Percentiles rank a stretch among this genome's conserved stretches.
These are phyloP conservation scores for Neophaeococcomyces aloes DNA, from an alignment of 2,329 filamentous ascomycete genomes.

Conservation along the genomic window DNA sequence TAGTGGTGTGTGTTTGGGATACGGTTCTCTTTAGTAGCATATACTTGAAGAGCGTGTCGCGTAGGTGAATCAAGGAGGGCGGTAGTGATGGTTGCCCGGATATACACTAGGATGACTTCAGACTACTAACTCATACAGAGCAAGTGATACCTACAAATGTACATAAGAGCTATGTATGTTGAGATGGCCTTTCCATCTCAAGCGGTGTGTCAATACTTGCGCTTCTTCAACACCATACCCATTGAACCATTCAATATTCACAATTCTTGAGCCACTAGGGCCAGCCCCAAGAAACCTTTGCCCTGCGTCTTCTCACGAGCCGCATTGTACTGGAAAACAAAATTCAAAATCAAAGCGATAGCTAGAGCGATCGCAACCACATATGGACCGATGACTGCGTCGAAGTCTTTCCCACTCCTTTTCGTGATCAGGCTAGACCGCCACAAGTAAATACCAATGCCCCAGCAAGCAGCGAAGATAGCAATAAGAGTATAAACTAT, in stretches of 20 bases:
- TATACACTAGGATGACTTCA: too few relatives aligned
- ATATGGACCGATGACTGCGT: slow-evolving; percentile 75
- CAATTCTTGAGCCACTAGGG: slow-evolving; percentile 4
- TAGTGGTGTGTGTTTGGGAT: too few relatives aligned
- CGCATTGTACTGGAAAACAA: slow-evolving; percentile 57
- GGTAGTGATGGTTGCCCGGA: too few relatives aligned
- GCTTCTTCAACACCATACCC: background rate
- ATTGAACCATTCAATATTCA: slow-evolving; percentile 1
- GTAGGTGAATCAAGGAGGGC: too few relatives aligned
- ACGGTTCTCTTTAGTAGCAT: too few relatives aligned
- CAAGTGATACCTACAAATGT: too few relatives aligned
- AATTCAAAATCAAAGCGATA: slow-evolving; percentile 72
- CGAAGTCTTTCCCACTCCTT: slow-evolving; percentile 84
- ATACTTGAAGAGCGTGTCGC: too few relatives aligned
- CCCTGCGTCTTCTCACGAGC: slow-evolving; percentile 3
- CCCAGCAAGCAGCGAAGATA: slow-evolving; percentile 75
- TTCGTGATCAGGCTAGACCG: slow-evolving; percentile 69
- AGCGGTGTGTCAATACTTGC: too few relatives aligned
- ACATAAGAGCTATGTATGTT: too few relatives aligned
- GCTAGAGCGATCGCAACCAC: slow-evolving; percentile 72
- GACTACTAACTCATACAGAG: too few relatives aligned
- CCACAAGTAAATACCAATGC: slow-evolving; percentile 69
- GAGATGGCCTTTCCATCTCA: too few relatives aligned
- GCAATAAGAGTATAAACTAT: slow-evolving; percentile 73
- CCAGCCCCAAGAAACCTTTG: slow-evolving; percentile 4